A percentile compares a stretch with the other conserved stretches of the same genome.
Conservation (phyloP, 2,329 filamentous ascomycete species). For the Fusarium temperatum region DNA sequence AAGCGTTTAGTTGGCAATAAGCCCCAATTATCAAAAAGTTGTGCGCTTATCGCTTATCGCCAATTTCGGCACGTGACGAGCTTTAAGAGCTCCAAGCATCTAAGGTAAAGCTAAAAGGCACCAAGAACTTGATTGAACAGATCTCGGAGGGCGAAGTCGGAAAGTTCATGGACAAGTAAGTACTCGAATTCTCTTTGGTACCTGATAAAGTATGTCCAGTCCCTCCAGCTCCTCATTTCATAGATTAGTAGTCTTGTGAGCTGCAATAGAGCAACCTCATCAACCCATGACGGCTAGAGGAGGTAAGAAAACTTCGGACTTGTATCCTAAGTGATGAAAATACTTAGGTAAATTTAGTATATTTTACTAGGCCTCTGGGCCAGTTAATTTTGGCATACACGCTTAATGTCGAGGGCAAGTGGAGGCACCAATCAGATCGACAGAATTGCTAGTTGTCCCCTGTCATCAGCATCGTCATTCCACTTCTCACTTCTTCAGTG, state of each 20-base stretch:
- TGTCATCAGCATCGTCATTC: conserved; percentile 20
- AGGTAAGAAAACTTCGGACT: not conserved
- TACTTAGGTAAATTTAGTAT: not conserved
- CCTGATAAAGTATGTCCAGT: not conserved
- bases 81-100: not conserved
- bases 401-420: conserved; percentile 11
- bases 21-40: conserved; percentile 30
- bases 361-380: not conserved
- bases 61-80: conserved; percentile 3
- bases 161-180: not conserved
- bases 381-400: not conserved
- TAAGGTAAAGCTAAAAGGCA: not conserved
- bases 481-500: conserved; percentile 15
- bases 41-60: conserved; percentile 34
- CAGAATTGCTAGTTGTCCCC: conserved; percentile 7
- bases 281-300: not conserved
- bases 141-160: not conserved
- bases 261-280: not conserved
- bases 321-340: not conserved
- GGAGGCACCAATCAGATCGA: conserved; percentile 21
- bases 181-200: not conserved
- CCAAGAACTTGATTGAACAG: not conserved
- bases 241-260: not conserved
- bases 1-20: conserved; percentile 19
- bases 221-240: not conserved